These are phyloP conservation scores for Aspergillus brunneoviolaceus DNA, from an alignment of 2,329 filamentous ascomycete genomes.

Conservation along the genomic window DNA sequence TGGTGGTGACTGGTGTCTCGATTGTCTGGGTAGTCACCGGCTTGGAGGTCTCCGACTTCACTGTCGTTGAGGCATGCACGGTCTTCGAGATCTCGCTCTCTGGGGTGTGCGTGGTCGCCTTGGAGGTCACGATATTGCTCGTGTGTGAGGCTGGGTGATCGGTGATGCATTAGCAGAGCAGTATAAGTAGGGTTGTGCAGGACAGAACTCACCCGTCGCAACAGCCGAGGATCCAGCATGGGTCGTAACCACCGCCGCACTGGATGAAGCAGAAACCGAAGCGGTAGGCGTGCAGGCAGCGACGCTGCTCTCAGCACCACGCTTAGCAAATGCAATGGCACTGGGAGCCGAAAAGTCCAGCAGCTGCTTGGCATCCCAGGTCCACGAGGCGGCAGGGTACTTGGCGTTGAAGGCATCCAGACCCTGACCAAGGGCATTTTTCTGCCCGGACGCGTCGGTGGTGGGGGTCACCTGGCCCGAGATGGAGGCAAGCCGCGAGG, in stretches of 20 bases:
- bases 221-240: background rate
- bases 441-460: constrained; percentile 2
- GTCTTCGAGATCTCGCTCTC: background rate
- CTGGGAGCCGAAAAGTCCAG: constrained; percentile 1
- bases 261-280: background rate
- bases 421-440: constrained; percentile 1
- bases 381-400: constrained; percentile 1
- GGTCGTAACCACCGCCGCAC: background rate
- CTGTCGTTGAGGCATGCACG: background rate
- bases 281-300: background rate
- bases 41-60: background rate
- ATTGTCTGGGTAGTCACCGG: background rate
- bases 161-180: background rate
- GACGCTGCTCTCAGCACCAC: background rate
- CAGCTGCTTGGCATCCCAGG: background rate
- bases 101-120: background rate
- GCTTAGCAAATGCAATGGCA: constrained; percentile 1
- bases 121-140: background rate
- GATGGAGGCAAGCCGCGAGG: background rate
- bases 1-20: background rate
- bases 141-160: background rate
- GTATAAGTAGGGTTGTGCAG: fast-evolving
- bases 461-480: background rate
- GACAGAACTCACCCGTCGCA: background rate
- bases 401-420: constrained; percentile 3